Percentiles rank a stretch among this genome's conserved stretches.
Conservation (phyloP, 495 filamentous ascomycete species). For the Lophiotrema nucula region DNA sequence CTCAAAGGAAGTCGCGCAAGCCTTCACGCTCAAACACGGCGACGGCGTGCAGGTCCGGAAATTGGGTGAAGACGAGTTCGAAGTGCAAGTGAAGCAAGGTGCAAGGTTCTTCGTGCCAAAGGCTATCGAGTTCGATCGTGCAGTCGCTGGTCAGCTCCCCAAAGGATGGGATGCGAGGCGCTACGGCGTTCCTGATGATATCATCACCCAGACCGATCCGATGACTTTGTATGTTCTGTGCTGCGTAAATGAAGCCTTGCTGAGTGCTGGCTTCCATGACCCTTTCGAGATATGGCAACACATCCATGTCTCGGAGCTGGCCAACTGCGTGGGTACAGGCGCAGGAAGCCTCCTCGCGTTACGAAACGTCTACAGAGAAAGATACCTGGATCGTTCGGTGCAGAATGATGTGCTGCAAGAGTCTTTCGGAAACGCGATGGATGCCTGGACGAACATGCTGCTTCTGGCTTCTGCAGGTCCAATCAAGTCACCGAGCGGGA, state of each 20-base stretch:
- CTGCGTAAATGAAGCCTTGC: slow-evolving; percentile 27
- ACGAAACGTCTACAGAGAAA: slow-evolving; percentile 20
- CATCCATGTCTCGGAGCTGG: slow-evolving; percentile 34
- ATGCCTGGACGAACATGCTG: slow-evolving; percentile 36
- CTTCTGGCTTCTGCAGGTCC: slow-evolving; percentile 31
- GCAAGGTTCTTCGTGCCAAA: slow-evolving; percentile 29
- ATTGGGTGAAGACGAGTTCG: neutral
- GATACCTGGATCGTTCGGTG: slow-evolving; percentile 21
- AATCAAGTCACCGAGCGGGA: slow-evolving; percentile 32
- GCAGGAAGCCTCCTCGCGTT: slow-evolving; percentile 18
- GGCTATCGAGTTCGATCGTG: slow-evolving; percentile 4
- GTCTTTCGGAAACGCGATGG: slow-evolving; percentile 31
- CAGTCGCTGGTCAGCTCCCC: slow-evolving; percentile 32
- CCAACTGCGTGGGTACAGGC: slow-evolving; percentile 32
- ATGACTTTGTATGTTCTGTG: slow-evolving; percentile 27
- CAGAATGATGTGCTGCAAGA: slow-evolving; percentile 33
- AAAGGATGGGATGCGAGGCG: slow-evolving; percentile 28
- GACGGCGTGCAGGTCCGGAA: slow-evolving; percentile 21
- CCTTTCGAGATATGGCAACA: slow-evolving; percentile 32
- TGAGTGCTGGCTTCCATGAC: slow-evolving; percentile 27
- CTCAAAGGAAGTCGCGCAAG: slow-evolving; percentile 16
- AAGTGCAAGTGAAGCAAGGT: slow-evolving; percentile 27
- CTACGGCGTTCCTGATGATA: slow-evolving; percentile 35
- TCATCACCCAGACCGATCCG: slow-evolving; percentile 26
- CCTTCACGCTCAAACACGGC: slow-evolving; percentile 22